Evolutionary conservation across 2,329 filamentous ascomycete species (phyloP).

Genomic region (Monilinia vaccinii-corymbosi): DNA sequence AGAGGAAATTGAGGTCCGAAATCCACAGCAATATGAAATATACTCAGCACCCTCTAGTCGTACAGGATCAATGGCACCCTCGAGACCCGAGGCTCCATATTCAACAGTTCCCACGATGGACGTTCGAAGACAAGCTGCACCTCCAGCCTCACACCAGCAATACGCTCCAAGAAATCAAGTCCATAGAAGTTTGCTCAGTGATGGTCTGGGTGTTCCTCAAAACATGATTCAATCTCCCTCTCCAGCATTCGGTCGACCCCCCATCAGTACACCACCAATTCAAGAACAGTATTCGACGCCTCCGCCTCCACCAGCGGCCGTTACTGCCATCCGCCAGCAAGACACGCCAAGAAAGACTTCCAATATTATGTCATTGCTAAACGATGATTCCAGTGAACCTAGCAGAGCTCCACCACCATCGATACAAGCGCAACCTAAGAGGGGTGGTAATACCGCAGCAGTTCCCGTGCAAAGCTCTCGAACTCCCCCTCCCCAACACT

Average conservation of each 20-base stretch:
- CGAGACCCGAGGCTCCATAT: constrained; percentile 20
- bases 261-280: constrained; percentile 21
- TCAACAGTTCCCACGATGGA: constrained; percentile 1
- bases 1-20: constrained; percentile 26
- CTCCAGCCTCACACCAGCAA: constrained; percentile 18
- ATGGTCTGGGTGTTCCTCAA: constrained; percentile 16
- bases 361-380: constrained; percentile 53
- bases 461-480: constrained; percentile 13
- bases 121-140: constrained; percentile 17
- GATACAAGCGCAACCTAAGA: constrained; percentile 22
- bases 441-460: constrained; percentile 16
- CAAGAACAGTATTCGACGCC: constrained; percentile 23
- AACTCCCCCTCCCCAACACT: constrained; percentile 23
- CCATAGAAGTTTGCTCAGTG: constrained; percentile 20
- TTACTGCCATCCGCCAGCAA: constrained; percentile 34
- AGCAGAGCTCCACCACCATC: constrained; percentile 20
- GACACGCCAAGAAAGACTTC: constrained; percentile 49
- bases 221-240: constrained; percentile 23
- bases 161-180: constrained; percentile 18
- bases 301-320: constrained; percentile 27
- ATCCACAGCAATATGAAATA: constrained; percentile 29
- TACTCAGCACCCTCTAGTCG: constrained; percentile 22
- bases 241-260: constrained; percentile 21
- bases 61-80: constrained; percentile 16
- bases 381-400: constrained; percentile 42